Conservation (phyloP, 78 protist species). For the Bodo saltans region DNA sequence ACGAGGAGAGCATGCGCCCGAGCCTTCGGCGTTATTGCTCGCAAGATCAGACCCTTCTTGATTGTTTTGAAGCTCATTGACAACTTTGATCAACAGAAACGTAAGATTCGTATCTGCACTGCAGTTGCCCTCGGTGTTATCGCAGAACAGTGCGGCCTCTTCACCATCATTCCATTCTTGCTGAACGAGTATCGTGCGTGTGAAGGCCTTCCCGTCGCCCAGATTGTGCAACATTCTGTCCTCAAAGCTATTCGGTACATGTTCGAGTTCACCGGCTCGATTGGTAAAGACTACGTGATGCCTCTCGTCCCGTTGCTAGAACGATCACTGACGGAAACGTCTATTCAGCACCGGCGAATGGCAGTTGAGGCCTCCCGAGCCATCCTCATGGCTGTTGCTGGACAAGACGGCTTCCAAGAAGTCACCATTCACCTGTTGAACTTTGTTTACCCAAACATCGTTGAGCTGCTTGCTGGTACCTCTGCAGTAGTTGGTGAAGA, state of each 20-base stretch:
- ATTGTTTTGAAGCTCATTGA: slow-evolving; percentile 94
- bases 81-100: slow-evolving; percentile 95
- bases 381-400: slow-evolving; percentile 71
- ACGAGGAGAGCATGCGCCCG: slow-evolving; percentile 93
- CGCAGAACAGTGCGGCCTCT: slow-evolving; percentile 95
- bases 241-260: slow-evolving; percentile 94
- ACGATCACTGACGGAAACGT: slow-evolving; percentile 98
- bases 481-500: too few relatives aligned
- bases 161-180: slow-evolving; percentile 93
- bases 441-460: slow-evolving; percentile 97
- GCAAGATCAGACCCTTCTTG: slow-evolving; percentile 96
- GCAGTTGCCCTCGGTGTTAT: slow-evolving; percentile 99
- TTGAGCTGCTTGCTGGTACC: slow-evolving; percentile 89
- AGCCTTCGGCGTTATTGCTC: slow-evolving; percentile 97
- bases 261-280: slow-evolving; percentile 97
- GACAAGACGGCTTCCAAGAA: slow-evolving; percentile 81
- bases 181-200: slow-evolving; percentile 96
- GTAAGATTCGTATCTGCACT: slow-evolving; percentile 96
- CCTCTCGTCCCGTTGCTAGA: slow-evolving; percentile 93
- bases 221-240: slow-evolving; percentile 96
- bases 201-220: slow-evolving; percentile 69
- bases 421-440: slow-evolving; percentile 94
- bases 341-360: slow-evolving; percentile 94
- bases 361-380: slow-evolving; percentile 79
- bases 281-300: slow-evolving; percentile 92